These are phyloP conservation scores for Euphorbia peplus DNA, from an alignment of 345 rosid species.

Conservation along the genomic window DNA sequence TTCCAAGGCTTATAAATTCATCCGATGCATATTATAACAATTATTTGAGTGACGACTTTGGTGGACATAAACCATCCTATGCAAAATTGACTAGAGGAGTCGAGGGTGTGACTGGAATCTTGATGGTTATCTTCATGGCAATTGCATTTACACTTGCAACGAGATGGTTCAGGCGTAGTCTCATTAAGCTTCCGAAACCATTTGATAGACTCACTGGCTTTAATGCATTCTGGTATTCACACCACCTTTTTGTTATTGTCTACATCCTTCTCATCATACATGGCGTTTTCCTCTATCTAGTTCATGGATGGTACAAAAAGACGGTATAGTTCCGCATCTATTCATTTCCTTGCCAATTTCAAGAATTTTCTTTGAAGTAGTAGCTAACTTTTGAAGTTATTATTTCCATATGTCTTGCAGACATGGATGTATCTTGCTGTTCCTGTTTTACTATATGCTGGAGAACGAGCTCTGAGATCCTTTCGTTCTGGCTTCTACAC, in stretches of 20 bases:
- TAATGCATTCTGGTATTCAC: constrained; percentile 98
- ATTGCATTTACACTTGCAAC: constrained; percentile 88
- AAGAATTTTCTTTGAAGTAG: background rate
- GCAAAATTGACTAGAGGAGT: constrained; percentile 52
- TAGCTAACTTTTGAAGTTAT: background rate
- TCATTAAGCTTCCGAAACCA: constrained; percentile 76
- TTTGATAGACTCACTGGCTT: constrained; percentile 89
- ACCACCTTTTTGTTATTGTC: constrained; percentile 72
- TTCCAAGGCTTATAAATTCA: constrained; percentile 59
- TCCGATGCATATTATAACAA: constrained; percentile 23
- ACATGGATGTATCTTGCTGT: constrained; percentile 96
- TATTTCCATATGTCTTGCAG: constrained; percentile 36
- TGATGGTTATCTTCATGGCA: constrained; percentile 70
- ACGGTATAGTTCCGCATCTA: constrained; percentile 48
- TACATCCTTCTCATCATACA: constrained; percentile 72
- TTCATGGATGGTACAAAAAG: constrained; percentile 69
- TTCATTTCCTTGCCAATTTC: constrained; percentile 4
- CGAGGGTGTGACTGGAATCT: constrained; percentile 79
- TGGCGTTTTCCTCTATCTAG: constrained; percentile 64
- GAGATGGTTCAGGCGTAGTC: constrained; percentile 66
- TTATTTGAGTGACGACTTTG: constrained; percentile 48
- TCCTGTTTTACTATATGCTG: constrained; percentile 70
- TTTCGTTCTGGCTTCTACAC: constrained; percentile 82
- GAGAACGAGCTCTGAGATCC: constrained; percentile 83
- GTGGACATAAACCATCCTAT: constrained; percentile 58